Evolutionary conservation across 1,284 basidiomycete species (phyloP).

Genomic region (Pterulicium gracile): DNA sequence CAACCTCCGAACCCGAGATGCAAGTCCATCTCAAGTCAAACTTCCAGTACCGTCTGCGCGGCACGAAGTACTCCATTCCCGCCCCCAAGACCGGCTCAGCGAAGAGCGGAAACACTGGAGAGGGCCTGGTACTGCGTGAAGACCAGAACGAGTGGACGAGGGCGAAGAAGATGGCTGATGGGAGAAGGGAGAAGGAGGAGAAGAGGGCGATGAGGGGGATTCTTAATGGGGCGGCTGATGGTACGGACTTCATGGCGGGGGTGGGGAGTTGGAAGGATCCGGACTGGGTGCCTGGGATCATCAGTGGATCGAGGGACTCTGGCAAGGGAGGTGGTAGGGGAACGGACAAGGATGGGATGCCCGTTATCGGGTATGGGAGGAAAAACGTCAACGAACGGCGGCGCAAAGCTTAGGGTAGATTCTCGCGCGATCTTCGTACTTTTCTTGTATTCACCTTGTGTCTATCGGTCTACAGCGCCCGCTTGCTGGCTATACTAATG

Average conservation of each 20-base stretch:
- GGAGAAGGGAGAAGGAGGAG: slow-evolving; percentile 70
- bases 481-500: too few relatives aligned
- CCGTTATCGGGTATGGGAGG: slow-evolving; percentile 73
- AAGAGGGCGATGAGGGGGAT: slow-evolving; percentile 59
- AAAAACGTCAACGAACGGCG: slow-evolving; percentile 28
- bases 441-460: too few relatives aligned
- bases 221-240: slow-evolving; percentile 31
- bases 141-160: slow-evolving; percentile 83
- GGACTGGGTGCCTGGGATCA: slow-evolving; percentile 89
- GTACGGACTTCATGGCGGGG: slow-evolving; percentile 36
- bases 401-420: neutral
- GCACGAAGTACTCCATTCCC: slow-evolving; percentile 91
- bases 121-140: slow-evolving; percentile 80
- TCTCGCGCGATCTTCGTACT: too few relatives aligned
- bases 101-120: slow-evolving; percentile 62
- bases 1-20: slow-evolving; percentile 47
- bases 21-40: slow-evolving; percentile 88
- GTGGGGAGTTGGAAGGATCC: slow-evolving; percentile 87
- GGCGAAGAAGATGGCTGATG: slow-evolving; percentile 68
- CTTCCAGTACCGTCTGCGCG: slow-evolving; percentile 90
- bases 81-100: slow-evolving; percentile 84
- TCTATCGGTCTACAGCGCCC: too few relatives aligned
- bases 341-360: slow-evolving; percentile 53
- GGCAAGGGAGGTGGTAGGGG: slow-evolving; percentile 59
- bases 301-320: slow-evolving; percentile 27